A percentile compares a stretch with the other conserved stretches of the same genome.
Conservation (phyloP, 805 yeast species). For the Hanseniaspora guilliermondii region DNA sequence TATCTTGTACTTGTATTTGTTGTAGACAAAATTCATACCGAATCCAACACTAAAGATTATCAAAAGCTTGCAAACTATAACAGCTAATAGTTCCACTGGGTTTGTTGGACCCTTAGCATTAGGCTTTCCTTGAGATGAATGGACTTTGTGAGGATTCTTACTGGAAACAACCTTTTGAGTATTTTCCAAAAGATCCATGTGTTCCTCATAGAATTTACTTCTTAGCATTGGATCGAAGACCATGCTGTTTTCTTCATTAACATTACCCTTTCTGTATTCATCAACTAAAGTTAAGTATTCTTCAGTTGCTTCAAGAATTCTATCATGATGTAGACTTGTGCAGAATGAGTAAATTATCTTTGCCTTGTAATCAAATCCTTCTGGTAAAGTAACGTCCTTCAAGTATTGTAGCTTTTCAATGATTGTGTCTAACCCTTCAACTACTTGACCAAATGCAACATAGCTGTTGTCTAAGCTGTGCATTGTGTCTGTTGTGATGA, state of each 20-base stretch:
- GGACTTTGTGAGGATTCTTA: background rate
- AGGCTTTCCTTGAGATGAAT: background rate
- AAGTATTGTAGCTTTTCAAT: slow-evolving; percentile 49
- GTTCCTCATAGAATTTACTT: slow-evolving; percentile 1
- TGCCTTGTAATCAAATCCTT: slow-evolving; percentile 35
- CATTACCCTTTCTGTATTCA: slow-evolving; percentile 24
- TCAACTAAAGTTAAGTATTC: slow-evolving; percentile 20
- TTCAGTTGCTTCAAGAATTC: slow-evolving; percentile 18
- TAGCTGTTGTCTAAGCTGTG: slow-evolving; percentile 46
- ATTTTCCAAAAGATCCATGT: slow-evolving; percentile 1
- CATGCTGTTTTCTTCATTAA: slow-evolving; percentile 9
- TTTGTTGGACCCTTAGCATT: background rate
- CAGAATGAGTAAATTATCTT: slow-evolving; percentile 29
- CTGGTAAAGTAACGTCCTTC: slow-evolving; percentile 19
- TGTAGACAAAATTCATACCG: background rate
- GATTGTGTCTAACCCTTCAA: slow-evolving; percentile 48
- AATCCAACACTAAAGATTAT: background rate
- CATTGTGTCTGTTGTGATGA: slow-evolving; percentile 44
- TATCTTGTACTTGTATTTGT: slow-evolving; percentile 7
- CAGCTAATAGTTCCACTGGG: slow-evolving; percentile 6
- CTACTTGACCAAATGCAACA: slow-evolving; percentile 70
- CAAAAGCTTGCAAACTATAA: slow-evolving; percentile 1
- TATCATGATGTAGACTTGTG: slow-evolving; percentile 21
- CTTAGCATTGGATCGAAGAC: slow-evolving; percentile 5
- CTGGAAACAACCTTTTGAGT: background rate